Conservation (phyloP, 768 basidiomycete species). For the Fomitopsis serialis region DNA sequence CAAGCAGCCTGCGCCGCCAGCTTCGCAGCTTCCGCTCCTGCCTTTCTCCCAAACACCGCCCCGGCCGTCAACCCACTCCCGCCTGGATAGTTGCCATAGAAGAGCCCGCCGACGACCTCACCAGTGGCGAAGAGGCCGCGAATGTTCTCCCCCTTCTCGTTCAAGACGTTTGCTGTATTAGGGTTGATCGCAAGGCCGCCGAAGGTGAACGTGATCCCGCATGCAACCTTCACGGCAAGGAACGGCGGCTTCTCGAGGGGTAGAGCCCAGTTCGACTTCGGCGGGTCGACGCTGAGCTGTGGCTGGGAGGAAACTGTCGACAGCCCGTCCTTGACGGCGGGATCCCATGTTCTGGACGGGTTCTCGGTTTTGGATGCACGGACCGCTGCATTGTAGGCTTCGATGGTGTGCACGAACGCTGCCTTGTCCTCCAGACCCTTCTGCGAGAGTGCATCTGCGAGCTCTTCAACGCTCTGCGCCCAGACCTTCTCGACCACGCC, state of each 20-base stretch:
- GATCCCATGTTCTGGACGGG: constrained; percentile 44
- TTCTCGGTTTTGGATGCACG: constrained; percentile 30
- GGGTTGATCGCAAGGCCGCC: constrained; percentile 61
- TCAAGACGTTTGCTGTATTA: constrained; percentile 45
- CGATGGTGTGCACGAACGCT: constrained; percentile 41
- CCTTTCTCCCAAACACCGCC: constrained; percentile 59
- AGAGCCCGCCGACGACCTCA: constrained; percentile 64
- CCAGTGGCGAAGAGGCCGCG: constrained; percentile 59
- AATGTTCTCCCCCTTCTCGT: constrained; percentile 36
- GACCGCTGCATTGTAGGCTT: constrained; percentile 47
- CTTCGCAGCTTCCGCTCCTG: constrained; percentile 42
- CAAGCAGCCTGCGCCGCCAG: not conserved
- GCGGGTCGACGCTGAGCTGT: constrained; percentile 28
- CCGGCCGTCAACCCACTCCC: constrained; percentile 63
- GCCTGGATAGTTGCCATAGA: constrained; percentile 64
- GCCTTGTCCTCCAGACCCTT: constrained; percentile 42
- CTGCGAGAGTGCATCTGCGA: constrained; percentile 41
- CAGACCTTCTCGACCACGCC: constrained; percentile 51
- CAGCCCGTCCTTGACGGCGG: constrained; percentile 56
- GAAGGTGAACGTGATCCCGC: constrained; percentile 72
- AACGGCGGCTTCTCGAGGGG: constrained; percentile 48
- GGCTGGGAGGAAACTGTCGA: constrained; percentile 40
- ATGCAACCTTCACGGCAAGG: constrained; percentile 61
- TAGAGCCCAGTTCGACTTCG: constrained; percentile 70
- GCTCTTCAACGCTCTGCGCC: constrained; percentile 40